These are phyloP conservation scores for Cantharellus cinnabarinus DNA, from an alignment of 768 basidiomycete genomes.

Conservation along the genomic window DNA sequence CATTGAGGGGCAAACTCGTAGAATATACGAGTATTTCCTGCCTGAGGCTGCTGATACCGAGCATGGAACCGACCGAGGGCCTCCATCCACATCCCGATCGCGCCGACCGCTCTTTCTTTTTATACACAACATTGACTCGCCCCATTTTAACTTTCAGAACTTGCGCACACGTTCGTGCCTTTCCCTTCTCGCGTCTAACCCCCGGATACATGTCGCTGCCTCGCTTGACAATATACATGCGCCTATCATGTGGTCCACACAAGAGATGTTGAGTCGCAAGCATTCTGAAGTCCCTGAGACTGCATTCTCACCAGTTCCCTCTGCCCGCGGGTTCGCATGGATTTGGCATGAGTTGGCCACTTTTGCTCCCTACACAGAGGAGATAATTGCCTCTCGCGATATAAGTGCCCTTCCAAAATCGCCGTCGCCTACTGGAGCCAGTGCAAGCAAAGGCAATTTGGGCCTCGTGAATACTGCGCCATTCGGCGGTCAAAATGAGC, in stretches of 20 bases:
- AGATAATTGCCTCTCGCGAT: constrained; percentile 21
- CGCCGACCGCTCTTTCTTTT: constrained; percentile 46
- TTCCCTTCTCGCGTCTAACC: constrained; percentile 48
- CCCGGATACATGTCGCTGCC: constrained; percentile 60
- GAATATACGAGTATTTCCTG: constrained; percentile 45
- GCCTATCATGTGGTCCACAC: constrained; percentile 62
- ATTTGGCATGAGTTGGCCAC: constrained; percentile 86
- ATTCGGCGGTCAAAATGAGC: background rate
- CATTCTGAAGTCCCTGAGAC: constrained; percentile 5
- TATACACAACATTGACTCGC: constrained; percentile 76
- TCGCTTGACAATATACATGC: constrained; percentile 78
- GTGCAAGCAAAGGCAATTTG: background rate
- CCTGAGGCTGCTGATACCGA: background rate
- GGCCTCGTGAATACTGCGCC: background rate
- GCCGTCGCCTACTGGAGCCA: background rate
- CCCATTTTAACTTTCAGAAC: constrained; percentile 32
- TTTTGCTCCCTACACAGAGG: constrained; percentile 58
- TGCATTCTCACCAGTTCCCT: constrained; percentile 12
- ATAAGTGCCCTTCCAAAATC: constrained; percentile 12
- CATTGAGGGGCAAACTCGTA: constrained; percentile 40
- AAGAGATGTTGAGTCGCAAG: constrained; percentile 35
- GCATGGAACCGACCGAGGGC: background rate
- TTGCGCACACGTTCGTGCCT: constrained; percentile 44
- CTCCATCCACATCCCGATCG: constrained; percentile 11
- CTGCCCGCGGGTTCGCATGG: constrained; percentile 26